Evolutionary conservation across 805 yeast species (phyloP).

Genomic region (Candida berthetii): DNA sequence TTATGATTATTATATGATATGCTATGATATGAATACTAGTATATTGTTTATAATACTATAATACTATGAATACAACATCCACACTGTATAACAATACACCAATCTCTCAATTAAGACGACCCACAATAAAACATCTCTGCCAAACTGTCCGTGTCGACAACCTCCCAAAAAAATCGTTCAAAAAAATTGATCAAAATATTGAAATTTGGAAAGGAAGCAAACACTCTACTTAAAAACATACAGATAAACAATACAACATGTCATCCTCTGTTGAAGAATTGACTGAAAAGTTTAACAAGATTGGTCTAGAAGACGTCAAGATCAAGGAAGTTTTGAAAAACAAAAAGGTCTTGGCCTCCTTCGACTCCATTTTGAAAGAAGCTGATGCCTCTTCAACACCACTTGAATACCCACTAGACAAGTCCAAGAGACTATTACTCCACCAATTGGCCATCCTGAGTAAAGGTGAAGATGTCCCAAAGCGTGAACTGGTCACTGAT

Average conservation of each 20-base stretch:
- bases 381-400: slow-evolving; percentile 21
- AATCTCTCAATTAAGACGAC: no score
- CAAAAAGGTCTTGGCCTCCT: slow-evolving; percentile 71
- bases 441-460: slow-evolving; percentile 74
- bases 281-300: slow-evolving; percentile 22
- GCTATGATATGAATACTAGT: no score
- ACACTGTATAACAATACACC: no score
- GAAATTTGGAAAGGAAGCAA: background rate
- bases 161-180: background rate
- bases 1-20: no score
- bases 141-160: no score
- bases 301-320: slow-evolving; percentile 71
- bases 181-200: background rate
- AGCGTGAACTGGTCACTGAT: slow-evolving; percentile 45
- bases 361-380: slow-evolving; percentile 51
- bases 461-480: slow-evolving; percentile 45
- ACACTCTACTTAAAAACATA: background rate
- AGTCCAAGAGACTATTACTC: slow-evolving; percentile 54
- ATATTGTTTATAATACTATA: no score
- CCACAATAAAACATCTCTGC: no score
- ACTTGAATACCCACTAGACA: slow-evolving; percentile 37
- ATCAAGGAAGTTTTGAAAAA: slow-evolving; percentile 79
- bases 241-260: background rate
- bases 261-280: slow-evolving; percentile 27
- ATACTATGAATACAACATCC: no score